Percentiles rank a stretch among this genome's conserved stretches.
Evolutionary conservation across 2,329 filamentous ascomycete genomes (phyloP).

Genomic region (Phialophora verrucosa): DNA sequence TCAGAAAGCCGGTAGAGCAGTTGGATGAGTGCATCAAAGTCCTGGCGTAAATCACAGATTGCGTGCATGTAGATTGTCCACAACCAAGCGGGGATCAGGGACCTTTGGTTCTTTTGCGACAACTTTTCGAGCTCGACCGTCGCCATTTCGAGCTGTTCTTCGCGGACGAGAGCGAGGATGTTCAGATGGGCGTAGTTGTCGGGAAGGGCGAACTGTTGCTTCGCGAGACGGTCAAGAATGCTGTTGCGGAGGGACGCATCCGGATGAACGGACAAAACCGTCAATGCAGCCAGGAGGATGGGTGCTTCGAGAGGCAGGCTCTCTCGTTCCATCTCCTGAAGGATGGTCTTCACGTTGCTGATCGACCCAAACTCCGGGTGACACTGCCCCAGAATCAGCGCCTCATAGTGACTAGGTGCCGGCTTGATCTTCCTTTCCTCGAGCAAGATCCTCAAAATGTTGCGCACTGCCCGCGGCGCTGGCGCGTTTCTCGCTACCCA

Average conservation of each 20-base stretch:
- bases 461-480: slow-evolving; percentile 21
- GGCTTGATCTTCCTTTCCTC: slow-evolving; percentile 47
- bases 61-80: slow-evolving; percentile 77
- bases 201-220: slow-evolving; percentile 71
- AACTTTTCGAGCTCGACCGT: slow-evolving; percentile 72
- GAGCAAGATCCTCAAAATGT: slow-evolving; percentile 48
- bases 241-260: slow-evolving; percentile 77
- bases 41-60: slow-evolving; percentile 68
- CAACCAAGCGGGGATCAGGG: slow-evolving; percentile 69
- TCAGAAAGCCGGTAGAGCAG: slow-evolving; percentile 67
- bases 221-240: slow-evolving; percentile 68
- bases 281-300: slow-evolving; percentile 74
- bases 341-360: slow-evolving; percentile 64
- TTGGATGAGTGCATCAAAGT: slow-evolving; percentile 76
- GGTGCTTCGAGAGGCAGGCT: slow-evolving; percentile 67
- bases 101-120: slow-evolving; percentile 55
- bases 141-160: slow-evolving; percentile 82
- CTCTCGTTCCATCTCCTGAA: slow-evolving; percentile 72
- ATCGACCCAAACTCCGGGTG: slow-evolving; percentile 69
- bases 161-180: slow-evolving; percentile 75
- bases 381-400: slow-evolving; percentile 74
- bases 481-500: slow-evolving; percentile 28
- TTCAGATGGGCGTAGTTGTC: slow-evolving; percentile 69
- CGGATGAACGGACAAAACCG: slow-evolving; percentile 79
- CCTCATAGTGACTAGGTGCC: slow-evolving; percentile 65